Conservation (phyloP, 2,329 filamentous ascomycete species). For the Aschersonia sp. region DNA sequence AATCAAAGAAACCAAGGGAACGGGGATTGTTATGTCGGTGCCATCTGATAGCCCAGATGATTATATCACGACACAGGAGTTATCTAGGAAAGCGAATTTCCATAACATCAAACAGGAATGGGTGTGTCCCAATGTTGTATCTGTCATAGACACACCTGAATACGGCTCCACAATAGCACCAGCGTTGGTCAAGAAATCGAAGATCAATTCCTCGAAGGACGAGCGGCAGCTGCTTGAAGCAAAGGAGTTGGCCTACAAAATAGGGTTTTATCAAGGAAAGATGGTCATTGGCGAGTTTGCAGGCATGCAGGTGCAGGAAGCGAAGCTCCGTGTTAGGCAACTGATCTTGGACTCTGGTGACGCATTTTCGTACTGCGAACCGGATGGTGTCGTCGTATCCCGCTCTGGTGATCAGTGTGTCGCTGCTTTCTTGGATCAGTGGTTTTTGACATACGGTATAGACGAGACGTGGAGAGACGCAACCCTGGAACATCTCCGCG, state of each 20-base stretch:
- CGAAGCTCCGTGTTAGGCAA: conserved; percentile 71
- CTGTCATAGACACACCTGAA: conserved; percentile 77
- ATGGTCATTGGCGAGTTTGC: conserved; percentile 81
- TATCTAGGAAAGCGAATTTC: conserved; percentile 89
- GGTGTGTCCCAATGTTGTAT: conserved; percentile 78
- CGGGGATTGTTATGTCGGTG: conserved; percentile 89
- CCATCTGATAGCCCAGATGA: conserved; percentile 92
- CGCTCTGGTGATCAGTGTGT: conserved; percentile 88
- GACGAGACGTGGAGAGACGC: conserved; percentile 73
- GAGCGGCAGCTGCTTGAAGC: conserved; percentile 76
- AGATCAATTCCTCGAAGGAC: conserved; percentile 95
- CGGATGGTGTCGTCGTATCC: conserved; percentile 76
- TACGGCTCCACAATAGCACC: conserved; percentile 79
- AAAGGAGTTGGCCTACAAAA: conserved; percentile 93
- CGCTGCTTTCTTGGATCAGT: conserved; percentile 85
- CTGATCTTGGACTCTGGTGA: conserved; percentile 61
- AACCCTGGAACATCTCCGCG: conserved; percentile 58
- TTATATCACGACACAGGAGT: conserved; percentile 74
- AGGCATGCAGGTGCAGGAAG: conserved; percentile 72
- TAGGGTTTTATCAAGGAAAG: conserved; percentile 89
- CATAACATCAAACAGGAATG: conserved; percentile 95
- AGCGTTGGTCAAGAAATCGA: conserved; percentile 75
- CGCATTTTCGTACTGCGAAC: conserved; percentile 88
- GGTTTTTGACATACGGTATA: conserved; percentile 86
- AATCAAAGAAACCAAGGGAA: conserved; percentile 84